These are phyloP conservation scores for Auricularia sp. DNA, from an alignment of 768 basidiomycete genomes.

Conservation along the genomic window DNA sequence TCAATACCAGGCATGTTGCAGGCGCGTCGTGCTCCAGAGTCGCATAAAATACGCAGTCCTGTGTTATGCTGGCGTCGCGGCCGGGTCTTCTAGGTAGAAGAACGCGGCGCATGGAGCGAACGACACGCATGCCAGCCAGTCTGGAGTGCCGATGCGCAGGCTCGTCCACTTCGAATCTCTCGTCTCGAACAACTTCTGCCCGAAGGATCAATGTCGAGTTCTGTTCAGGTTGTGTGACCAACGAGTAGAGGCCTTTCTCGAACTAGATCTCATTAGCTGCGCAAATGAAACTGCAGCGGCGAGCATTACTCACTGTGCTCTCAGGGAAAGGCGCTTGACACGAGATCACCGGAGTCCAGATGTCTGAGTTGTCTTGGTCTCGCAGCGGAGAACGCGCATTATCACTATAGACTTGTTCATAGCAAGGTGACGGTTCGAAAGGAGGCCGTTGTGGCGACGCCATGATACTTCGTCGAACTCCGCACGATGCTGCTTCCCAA, in stretches of 20 bases:
- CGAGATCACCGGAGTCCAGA: not conserved
- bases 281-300: not conserved
- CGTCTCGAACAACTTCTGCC: slow-evolving; percentile 52
- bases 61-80: slow-evolving; percentile 63
- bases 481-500: not conserved
- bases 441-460: not conserved
- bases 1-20: slow-evolving; percentile 18
- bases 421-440: not conserved
- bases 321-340: not conserved
- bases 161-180: not conserved
- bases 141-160: slow-evolving; percentile 20
- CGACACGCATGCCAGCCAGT: slow-evolving; percentile 29
- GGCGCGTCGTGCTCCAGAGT: slow-evolving; percentile 7
- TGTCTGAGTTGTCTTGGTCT: not conserved
- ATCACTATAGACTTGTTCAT: not conserved
- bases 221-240: slow-evolving; percentile 84
- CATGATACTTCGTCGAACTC: not conserved
- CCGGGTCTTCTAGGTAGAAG: slow-evolving; percentile 72
- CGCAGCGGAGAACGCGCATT: not conserved
- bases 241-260: slow-evolving; percentile 53
- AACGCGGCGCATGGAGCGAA: slow-evolving; percentile 51
- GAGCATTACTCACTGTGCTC: not conserved
- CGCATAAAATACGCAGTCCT: slow-evolving; percentile 69
- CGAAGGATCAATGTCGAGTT: slow-evolving; percentile 86
- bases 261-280: slow-evolving; percentile 39